Conservation (phyloP, 2,329 filamentous ascomycete species). For the Daldinia sp. region DNA sequence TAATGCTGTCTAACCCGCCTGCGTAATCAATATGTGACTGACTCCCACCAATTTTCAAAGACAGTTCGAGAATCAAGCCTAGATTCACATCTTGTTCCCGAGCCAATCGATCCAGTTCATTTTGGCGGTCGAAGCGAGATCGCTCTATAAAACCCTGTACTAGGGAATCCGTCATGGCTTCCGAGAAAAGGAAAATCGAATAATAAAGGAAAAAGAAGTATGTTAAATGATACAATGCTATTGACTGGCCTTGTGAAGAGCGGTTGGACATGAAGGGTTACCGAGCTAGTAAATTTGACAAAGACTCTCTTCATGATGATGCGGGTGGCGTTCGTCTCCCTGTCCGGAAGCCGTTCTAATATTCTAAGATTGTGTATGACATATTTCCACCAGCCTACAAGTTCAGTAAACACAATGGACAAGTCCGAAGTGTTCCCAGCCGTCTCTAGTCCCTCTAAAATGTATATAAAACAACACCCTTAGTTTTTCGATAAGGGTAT, state of each 20-base stretch:
- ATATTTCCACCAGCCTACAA: constrained; percentile 7
- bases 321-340: constrained; percentile 25
- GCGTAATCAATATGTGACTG: constrained; percentile 44
- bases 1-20: constrained; percentile 37
- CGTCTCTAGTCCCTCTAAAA: neutral
- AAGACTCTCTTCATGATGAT: constrained; percentile 21
- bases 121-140: constrained; percentile 36
- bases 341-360: constrained; percentile 33
- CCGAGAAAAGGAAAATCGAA: neutral
- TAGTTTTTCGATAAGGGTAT: constrained; percentile 24
- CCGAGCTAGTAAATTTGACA: constrained; percentile 19
- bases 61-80: constrained; percentile 43
- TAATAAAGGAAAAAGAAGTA: neutral
- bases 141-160: constrained; percentile 28
- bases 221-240: constrained; percentile 31
- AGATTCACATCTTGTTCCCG: constrained; percentile 32
- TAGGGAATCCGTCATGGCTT: constrained; percentile 24
- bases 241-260: constrained; percentile 25
- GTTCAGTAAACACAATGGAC: neutral
- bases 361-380: constrained; percentile 14
- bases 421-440: neutral
- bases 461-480: constrained; percentile 9
- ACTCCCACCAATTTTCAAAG: constrained; percentile 29
- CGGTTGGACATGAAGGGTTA: constrained; percentile 1
- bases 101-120: constrained; percentile 37